Evolutionary conservation across 2,329 filamentous ascomycete species (phyloP).

Genomic region (Fusarium humuli): DNA sequence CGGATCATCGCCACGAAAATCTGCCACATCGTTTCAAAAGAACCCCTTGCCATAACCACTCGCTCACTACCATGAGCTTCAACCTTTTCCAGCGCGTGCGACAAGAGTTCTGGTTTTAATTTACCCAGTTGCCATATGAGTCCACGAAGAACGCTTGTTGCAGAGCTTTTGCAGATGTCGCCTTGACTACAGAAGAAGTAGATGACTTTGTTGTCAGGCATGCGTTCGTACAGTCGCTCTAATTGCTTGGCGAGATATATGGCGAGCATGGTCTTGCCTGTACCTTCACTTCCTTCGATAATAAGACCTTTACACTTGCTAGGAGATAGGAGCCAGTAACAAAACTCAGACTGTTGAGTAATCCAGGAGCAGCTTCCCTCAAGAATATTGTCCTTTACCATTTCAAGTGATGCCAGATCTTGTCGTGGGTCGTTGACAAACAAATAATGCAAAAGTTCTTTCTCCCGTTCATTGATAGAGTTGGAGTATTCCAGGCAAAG

Average conservation of each 20-base stretch:
- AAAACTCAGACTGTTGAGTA: background rate
- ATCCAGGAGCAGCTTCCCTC: slow-evolving; percentile 15
- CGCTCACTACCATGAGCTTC: background rate
- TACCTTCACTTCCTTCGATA: slow-evolving; percentile 1
- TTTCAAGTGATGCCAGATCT: slow-evolving; percentile 1
- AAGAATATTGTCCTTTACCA: background rate
- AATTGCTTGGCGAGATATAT: slow-evolving; percentile 14
- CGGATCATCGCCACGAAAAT: slow-evolving; percentile 14
- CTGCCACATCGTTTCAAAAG: slow-evolving; percentile 12
- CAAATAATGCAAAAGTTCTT: background rate
- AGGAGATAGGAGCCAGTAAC: background rate
- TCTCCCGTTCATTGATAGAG: background rate
- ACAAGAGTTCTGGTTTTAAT: background rate
- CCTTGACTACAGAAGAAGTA: slow-evolving; percentile 29
- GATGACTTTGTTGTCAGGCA: background rate
- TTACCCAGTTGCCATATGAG: slow-evolving; percentile 21
- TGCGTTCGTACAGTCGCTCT: background rate
- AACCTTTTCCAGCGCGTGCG: background rate
- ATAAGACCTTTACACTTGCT: background rate
- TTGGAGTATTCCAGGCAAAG: background rate
- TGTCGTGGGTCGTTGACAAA: slow-evolving; percentile 13
- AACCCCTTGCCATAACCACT: background rate
- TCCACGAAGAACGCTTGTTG: slow-evolving; percentile 8
- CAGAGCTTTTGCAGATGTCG: slow-evolving; percentile 8
- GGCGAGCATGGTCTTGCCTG: slow-evolving; percentile 20